Percentiles rank a stretch among this genome's conserved stretches.
phyloP scores from a whole-genome alignment of 1,284 basidiomycete species.

The Polyporus tsugae region DNA sequence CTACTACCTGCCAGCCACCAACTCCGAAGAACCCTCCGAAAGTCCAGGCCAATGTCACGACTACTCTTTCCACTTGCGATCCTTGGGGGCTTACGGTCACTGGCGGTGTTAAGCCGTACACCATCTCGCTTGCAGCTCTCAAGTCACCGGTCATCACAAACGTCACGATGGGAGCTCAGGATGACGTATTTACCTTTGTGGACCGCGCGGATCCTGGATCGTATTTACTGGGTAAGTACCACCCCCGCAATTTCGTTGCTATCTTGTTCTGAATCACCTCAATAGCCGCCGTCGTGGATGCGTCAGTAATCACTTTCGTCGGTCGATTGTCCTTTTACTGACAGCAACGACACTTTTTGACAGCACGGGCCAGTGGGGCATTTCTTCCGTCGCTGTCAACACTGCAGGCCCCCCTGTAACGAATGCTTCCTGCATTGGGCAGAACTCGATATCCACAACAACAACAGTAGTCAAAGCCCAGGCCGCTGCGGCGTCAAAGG shows the following conservation, averaged over 20 bases:
- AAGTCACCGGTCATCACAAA: constrained; percentile 53
- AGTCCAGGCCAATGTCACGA: constrained; percentile 53
- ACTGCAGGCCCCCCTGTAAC: constrained; percentile 30
- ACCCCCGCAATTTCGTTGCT: background rate
- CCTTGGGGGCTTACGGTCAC: constrained; percentile 54
- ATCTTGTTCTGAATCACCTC: background rate
- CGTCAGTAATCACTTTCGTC: constrained; percentile 29
- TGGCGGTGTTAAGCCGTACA: constrained; percentile 58
- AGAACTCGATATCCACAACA: constrained; percentile 32
- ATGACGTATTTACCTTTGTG: constrained; percentile 56
- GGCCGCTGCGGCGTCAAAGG: constrained; percentile 15
- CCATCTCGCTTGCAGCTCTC: constrained; percentile 49
- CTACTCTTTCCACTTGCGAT: constrained; percentile 52
- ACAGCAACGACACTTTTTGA: background rate
- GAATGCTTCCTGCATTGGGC: constrained; percentile 31
- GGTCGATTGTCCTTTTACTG: background rate
- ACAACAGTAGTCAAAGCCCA: constrained; percentile 26
- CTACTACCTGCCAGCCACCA: constrained; percentile 47
- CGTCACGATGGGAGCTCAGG: constrained; percentile 47
- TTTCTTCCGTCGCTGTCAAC: constrained; percentile 31
- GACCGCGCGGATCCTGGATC: constrained; percentile 52
- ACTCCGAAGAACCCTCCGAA: constrained; percentile 33
- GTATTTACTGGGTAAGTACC: constrained; percentile 52
- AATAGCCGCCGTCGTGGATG: constrained; percentile 37
- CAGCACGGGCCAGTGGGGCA: constrained; percentile 40